Percentiles rank a stretch among this genome's conserved stretches.
Conservation (phyloP, 2,329 filamentous ascomycete genomes). For the Aschersonia sp. region DNA sequence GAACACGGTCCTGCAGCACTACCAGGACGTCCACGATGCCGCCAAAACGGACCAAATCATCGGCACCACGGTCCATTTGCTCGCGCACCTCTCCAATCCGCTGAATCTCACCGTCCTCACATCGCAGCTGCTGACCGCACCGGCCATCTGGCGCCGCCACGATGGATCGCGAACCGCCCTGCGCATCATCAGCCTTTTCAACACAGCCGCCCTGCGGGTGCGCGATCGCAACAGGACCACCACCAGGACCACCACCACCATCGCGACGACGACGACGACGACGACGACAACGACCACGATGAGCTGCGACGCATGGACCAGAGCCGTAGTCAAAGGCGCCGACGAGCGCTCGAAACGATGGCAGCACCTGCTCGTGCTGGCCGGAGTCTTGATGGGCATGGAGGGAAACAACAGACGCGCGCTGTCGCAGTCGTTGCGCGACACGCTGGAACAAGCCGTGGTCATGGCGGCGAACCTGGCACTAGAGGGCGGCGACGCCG, state of each 20-base stretch:
- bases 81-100: constrained; percentile 57
- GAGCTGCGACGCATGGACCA: constrained; percentile 37
- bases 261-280: constrained; percentile 12
- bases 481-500: constrained; percentile 29
- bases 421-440: constrained; percentile 48
- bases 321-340: constrained; percentile 40
- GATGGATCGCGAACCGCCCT: constrained; percentile 47
- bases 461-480: constrained; percentile 66
- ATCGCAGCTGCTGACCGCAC: constrained; percentile 55
- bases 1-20: constrained; percentile 47
- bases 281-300: constrained; percentile 9
- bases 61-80: constrained; percentile 50
- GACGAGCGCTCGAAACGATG: constrained; percentile 51
- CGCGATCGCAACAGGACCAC: constrained; percentile 30
- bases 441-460: constrained; percentile 57
- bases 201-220: constrained; percentile 45
- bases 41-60: constrained; percentile 40
- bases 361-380: constrained; percentile 72
- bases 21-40: constrained; percentile 37
- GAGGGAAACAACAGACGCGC: constrained; percentile 47
- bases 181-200: constrained; percentile 56
- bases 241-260: constrained; percentile 20
- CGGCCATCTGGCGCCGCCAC: constrained; percentile 52
- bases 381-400: constrained; percentile 65
- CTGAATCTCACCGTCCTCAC: constrained; percentile 61